A percentile compares a stretch with the other conserved stretches of the same genome.
Conservation (phyloP, 2,329 filamentous ascomycete genomes). For the Ceratocystis huliohia region DNA sequence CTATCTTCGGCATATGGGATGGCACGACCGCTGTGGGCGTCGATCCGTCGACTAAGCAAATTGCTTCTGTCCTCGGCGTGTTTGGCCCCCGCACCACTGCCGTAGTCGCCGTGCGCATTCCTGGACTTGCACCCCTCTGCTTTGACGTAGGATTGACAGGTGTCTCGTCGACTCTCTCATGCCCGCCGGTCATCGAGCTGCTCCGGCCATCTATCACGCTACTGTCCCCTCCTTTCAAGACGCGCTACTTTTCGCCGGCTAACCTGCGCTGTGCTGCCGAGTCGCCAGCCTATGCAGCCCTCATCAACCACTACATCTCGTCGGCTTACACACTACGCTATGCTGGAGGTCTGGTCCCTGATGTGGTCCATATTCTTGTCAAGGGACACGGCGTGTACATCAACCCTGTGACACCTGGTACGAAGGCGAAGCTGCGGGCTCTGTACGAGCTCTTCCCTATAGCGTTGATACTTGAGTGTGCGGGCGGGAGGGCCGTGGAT, state of each 20-base stretch:
- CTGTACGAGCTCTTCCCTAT: conserved; percentile 49
- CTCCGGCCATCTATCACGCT: conserved; percentile 33
- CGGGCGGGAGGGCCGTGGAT: conserved; percentile 44
- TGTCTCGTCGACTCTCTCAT: conserved; percentile 21
- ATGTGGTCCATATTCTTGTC: conserved; percentile 45
- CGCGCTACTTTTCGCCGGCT: conserved; percentile 49
- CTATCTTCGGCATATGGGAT: conserved; percentile 49
- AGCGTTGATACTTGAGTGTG: conserved; percentile 48
- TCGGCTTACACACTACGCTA: conserved; percentile 48
- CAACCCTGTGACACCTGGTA: conserved; percentile 40
- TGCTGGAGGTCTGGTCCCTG: conserved; percentile 48
- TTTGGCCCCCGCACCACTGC: conserved; percentile 44
- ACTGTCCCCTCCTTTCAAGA: conserved; percentile 31
- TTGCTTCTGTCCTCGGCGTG: conserved; percentile 41
- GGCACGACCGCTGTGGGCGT: conserved; percentile 35
- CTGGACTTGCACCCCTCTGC: conserved; percentile 31
- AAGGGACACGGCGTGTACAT: conserved; percentile 51
- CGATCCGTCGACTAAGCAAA: conserved; percentile 31
- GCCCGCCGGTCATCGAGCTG: conserved; percentile 26
- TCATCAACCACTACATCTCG: conserved; percentile 39
- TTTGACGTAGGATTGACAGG: conserved; percentile 38
- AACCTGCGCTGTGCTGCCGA: conserved; percentile 47
- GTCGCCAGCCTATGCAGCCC: conserved; percentile 34
- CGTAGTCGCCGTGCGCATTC: conserved; percentile 40
- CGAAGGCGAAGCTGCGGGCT: conserved; percentile 44